Evolutionary conservation across 1,139 yeast species (phyloP), one percentile per base, ranked within the genome.

Genomic region (Candida smagusa): DNA sequence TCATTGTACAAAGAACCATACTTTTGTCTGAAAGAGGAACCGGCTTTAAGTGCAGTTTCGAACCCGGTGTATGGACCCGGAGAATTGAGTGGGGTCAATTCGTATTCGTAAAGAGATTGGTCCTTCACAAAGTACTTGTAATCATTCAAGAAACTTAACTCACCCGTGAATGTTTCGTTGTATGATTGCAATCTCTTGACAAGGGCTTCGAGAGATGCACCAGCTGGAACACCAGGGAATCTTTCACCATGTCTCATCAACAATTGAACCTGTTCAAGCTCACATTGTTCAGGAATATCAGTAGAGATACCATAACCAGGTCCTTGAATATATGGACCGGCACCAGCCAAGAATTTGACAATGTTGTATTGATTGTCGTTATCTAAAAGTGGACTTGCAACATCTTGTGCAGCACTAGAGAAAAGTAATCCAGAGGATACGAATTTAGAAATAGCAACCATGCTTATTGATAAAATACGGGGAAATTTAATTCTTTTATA

Each of bases 201-300:
- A 19, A 57, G 36, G 11, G 45, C 50, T 34, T 58, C 50, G 22
- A 50, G 56, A 8, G 22, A 30, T 34, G 40, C 35, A 12, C 63
- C 63, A 9, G 48, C 55, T 8, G 48, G 29, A 16, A 50, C 36
- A 3, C 59, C 59, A 5, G 86, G 87, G 53, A 68, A 83, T 49
- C 89, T 64, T 52, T 81, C 88, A 16, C 89, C 89, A 48, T 83
- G 89, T 52, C 90, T 72, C 42, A 73, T 67, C 35, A 77, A 59
- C 42, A 77, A 56, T 47, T 77, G 79, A 11, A 81, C 84, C 54
- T 80, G 86, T 40, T 78, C 79, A 33, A 81, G 67, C 7, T 61
- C 53, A 52, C 84, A 75, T 33, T 65, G 65, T 5, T 54, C 63
- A 7, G 88, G 86, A 31, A 59, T 47, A 22, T 54, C 64, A 22